These are phyloP conservation scores for Phoma sp. DNA, from an alignment of 2,329 filamentous ascomycete species.

Conservation along the genomic window DNA sequence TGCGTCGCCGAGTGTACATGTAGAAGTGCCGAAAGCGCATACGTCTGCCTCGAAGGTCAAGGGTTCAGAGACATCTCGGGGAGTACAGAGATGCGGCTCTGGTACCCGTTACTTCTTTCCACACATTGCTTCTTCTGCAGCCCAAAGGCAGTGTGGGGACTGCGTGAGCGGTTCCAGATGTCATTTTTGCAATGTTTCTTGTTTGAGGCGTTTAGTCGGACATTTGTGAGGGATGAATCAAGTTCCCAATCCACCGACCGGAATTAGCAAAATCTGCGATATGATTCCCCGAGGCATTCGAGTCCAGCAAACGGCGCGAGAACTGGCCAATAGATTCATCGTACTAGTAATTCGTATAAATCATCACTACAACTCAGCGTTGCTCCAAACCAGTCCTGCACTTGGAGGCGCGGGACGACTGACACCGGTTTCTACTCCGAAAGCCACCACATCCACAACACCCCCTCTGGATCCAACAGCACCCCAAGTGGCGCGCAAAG, in stretches of 20 bases:
- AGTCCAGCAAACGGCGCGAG: neutral
- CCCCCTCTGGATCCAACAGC: neutral
- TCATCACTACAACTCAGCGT: neutral
- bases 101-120: neutral
- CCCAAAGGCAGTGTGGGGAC: neutral
- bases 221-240: neutral
- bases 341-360: neutral
- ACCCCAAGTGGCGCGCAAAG: neutral
- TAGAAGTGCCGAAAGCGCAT: neutral
- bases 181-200: neutral
- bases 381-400: neutral
- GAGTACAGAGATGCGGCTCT: slow-evolving; percentile 5
- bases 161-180: neutral
- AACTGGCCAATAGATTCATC: neutral
- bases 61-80: neutral
- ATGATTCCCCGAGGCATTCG: neutral
- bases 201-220: neutral
- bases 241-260: no score
- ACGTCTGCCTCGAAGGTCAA: neutral
- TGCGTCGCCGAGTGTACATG: slow-evolving; percentile 1
- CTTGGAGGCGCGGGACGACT: neutral
- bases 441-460: neutral
- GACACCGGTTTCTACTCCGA: neutral
- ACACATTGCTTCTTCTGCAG: neutral
- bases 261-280: neutral